Evolutionary conservation across 352 stramenopile species (phyloP).

Genomic region (Phytophthora crassamura): DNA sequence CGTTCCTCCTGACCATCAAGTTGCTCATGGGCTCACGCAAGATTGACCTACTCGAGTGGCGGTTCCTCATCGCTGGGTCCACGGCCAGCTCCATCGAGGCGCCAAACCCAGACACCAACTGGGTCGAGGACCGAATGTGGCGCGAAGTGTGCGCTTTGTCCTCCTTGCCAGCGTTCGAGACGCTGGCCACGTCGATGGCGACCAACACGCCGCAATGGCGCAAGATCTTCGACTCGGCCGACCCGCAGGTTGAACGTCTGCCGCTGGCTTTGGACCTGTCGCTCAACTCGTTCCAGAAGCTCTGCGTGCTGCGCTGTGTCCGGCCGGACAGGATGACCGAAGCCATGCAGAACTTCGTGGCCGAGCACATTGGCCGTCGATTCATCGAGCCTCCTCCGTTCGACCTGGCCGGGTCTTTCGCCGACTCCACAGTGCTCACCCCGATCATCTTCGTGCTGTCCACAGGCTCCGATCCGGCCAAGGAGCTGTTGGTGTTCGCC

Average conservation of each 20-base stretch:
- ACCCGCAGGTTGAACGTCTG: conserved; percentile 81
- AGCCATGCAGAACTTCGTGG: conserved; percentile 92
- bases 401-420: conserved; percentile 91
- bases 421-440: conserved; percentile 88
- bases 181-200: conserved; percentile 58
- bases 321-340: conserved; percentile 87
- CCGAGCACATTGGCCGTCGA: conserved; percentile 77
- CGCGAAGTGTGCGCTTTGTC: conserved; percentile 78
- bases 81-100: conserved; percentile 68
- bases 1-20: conserved; percentile 92
- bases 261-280: conserved; percentile 60
- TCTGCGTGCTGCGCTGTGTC: conserved; percentile 82
- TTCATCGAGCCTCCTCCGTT: conserved; percentile 94
- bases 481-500: conserved; percentile 93
- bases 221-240: conserved; percentile 82
- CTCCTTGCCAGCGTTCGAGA: conserved; percentile 71
- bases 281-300: conserved; percentile 85
- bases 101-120: conserved; percentile 70
- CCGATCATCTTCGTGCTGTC: conserved; percentile 95
- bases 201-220: conserved; percentile 59
- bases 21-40: conserved; percentile 73
- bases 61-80: conserved; percentile 93
- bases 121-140: conserved; percentile 82
- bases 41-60: conserved; percentile 93
- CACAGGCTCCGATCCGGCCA: conserved; percentile 93